Base-by-base conservation (phyloP, 2,329 filamentous ascomycete genomes). In the Gliomastix tumulicola region DNA sequence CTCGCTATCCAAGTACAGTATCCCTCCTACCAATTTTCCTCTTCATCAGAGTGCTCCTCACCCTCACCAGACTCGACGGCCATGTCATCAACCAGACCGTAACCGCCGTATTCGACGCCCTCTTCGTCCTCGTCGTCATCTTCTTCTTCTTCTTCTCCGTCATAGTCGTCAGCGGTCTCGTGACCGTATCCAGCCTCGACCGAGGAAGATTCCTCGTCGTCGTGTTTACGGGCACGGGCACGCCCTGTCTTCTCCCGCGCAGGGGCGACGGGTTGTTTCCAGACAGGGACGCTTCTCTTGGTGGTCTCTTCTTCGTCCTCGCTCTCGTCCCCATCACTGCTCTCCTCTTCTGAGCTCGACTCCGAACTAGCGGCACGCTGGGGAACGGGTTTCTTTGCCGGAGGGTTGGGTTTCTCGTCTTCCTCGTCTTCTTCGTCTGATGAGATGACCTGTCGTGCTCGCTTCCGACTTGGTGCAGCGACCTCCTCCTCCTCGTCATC, bases 401-500 rank as follows among this genome's bases (percentile, higher is more conserved):
- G n/a, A n/a, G n/a, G n/a, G 23, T 16, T 13, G 3, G 16, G 9
- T 11, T 19, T 30, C 13, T 34, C 39, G 8, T 34, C 30, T 7
- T 37, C 28, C 19, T 32, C 40, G 16, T 34, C 25, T 21, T 34
- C 28, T 13, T 28, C 34, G 16, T 38, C 36, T 7, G 39, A 41
- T 11, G 15, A 21, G 21, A 16, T 9, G 10, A 15, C 17, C 12
- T 13, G 30, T 19, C 19, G 17, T 11, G 16, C 35, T 9, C 27
- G 17, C 18, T 37, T 32, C 4, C 27, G 16, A 15, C 8, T 12
- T 13, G 31, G 30, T n/a, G n/a, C n/a, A n/a, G n/a, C n/a, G n/a
- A n/a, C n/a, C 2, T 22, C 34, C 6, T 23, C 21, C 20, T 41
- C 39, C 3, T 38, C 39, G 32, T 41, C 39, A 19, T 38, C 36